phyloP scores from a whole-genome alignment of 306 rosid species.

The Acacia crassicarpa region DNA sequence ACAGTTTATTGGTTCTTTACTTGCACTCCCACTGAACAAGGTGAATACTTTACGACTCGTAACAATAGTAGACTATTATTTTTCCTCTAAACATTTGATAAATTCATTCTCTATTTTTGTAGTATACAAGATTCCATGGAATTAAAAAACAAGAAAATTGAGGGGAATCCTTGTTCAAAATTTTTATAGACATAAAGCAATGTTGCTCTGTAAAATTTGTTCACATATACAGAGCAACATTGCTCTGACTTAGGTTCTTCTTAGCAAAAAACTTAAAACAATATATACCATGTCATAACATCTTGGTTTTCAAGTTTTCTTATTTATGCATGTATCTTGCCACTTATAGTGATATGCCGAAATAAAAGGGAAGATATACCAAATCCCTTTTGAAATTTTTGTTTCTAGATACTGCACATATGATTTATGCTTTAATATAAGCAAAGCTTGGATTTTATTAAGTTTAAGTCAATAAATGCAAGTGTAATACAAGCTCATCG shows the following conservation, averaged over 20 bases:
- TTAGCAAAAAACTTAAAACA: too few relatives aligned
- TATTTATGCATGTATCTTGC: not conserved
- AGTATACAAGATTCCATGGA: not conserved
- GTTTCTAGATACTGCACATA: not conserved
- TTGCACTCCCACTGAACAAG: constrained; percentile 61
- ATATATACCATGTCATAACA: not conserved
- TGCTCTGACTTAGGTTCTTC: too few relatives aligned
- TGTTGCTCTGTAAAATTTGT: too few relatives aligned
- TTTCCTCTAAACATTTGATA: not conserved
- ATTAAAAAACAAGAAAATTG: not conserved
- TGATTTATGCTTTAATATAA: not conserved
- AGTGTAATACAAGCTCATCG: not conserved
- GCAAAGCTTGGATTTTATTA: not conserved
- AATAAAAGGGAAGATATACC: not conserved
- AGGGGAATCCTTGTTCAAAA: too few relatives aligned
- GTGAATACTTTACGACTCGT: constrained; percentile 27
- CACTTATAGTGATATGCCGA: not conserved
- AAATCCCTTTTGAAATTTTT: not conserved
- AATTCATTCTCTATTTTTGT: not conserved
- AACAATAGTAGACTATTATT: not conserved
- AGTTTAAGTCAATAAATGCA: not conserved
- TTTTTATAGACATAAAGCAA: too few relatives aligned
- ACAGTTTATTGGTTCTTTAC: constrained; percentile 58
- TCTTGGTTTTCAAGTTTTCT: not conserved
- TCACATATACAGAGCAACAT: too few relatives aligned